A percentile compares a stretch with the other conserved stretches of the same genome.
Evolutionary conservation across 306 rosid species (phyloP).

Genomic region (Lathyrus aphaca): DNA sequence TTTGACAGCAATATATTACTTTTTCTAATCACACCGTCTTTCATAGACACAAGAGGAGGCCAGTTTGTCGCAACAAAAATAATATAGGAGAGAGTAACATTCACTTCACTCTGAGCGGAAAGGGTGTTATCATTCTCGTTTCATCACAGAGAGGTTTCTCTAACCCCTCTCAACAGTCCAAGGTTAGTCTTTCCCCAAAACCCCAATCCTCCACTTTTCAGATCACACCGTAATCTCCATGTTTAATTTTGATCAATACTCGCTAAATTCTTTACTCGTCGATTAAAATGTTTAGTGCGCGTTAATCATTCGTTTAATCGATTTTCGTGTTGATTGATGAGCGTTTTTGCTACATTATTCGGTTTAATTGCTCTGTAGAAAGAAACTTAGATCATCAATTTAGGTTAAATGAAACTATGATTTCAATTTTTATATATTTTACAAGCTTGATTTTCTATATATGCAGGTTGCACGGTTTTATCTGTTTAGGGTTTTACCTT

Average conservation of each 20-base stretch:
- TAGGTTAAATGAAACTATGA: conserved; percentile 20
- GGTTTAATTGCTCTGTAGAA: conserved; percentile 13
- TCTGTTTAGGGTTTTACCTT: conserved; percentile 45
- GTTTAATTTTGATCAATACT: conserved; percentile 21
- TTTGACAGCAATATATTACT: too few relatives aligned
- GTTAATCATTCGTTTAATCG: conserved; percentile 10
- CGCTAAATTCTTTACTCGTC: background rate
- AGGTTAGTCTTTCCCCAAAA: conserved; percentile 60
- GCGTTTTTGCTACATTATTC: conserved; percentile 1
- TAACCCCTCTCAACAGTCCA: conserved; percentile 59
- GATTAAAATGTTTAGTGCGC: conserved; percentile 27
- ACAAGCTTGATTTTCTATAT: conserved; percentile 41
- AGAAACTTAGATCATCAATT: conserved; percentile 11
- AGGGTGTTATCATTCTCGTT: background rate
- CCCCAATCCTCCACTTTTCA: conserved; percentile 41
- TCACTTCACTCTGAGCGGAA: conserved; percentile 31
- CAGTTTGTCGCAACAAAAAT: too few relatives aligned
- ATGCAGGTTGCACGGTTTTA: conserved; percentile 80
- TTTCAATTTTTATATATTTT: background rate
- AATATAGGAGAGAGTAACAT: background rate
- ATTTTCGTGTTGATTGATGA: background rate
- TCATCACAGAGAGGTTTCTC: conserved; percentile 37
- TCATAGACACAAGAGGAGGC: too few relatives aligned
- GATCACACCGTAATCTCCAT: conserved; percentile 33
- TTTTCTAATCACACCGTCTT: too few relatives aligned